Evolutionary conservation across 2,329 filamentous ascomycete genomes (phyloP).

Genomic region (Fusarium sp.): DNA sequence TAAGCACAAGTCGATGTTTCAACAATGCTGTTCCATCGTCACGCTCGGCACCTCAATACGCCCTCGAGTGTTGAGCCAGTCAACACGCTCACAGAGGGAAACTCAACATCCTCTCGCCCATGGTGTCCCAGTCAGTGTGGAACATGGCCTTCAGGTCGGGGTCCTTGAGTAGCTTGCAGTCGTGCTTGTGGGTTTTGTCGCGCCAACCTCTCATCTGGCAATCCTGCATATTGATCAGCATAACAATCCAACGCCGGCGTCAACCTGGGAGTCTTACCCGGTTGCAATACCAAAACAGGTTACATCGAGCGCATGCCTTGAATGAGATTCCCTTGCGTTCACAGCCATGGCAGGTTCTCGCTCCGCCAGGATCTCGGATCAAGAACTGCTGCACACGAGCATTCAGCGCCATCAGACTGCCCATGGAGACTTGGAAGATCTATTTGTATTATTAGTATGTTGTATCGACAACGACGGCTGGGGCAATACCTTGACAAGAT

Average conservation of each 20-base stretch:
- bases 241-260: no score
- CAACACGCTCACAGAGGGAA: neutral
- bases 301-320: neutral
- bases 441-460: no score
- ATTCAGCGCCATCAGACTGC: neutral
- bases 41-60: neutral
- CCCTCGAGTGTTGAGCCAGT: neutral
- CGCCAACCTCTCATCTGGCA: neutral
- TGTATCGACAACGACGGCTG: no score
- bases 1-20: neutral
- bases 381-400: neutral
- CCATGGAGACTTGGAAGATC: neutral
- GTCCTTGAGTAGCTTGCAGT: neutral
- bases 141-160: neutral
- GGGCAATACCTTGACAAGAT: no score
- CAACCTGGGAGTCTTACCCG: neutral
- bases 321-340: neutral
- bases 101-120: neutral
- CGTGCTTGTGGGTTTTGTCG: neutral
- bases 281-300: conserved; percentile 6
- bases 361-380: neutral
- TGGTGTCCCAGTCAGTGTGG: neutral
- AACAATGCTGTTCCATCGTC: neutral
- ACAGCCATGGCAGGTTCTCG: neutral
- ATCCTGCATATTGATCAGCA: neutral